Conservation (phyloP, 345 rosid genomes). For the Lepidium africanum region DNA sequence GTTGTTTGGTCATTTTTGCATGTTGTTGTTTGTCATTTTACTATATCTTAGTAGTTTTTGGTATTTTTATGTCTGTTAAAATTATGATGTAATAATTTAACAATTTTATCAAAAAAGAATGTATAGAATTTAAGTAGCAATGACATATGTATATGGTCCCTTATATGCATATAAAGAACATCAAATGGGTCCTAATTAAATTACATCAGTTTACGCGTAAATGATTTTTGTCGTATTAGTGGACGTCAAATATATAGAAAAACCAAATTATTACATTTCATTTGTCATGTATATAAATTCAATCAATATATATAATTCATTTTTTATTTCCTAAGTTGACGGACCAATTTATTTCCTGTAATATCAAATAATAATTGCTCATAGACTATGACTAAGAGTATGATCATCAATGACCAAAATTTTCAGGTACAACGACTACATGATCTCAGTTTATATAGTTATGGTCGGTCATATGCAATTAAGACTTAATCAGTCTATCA, state of each 20-base stretch:
- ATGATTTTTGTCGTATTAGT: neutral
- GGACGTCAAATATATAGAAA: conserved; percentile 6
- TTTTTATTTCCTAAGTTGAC: neutral
- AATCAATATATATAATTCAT: neutral
- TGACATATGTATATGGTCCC: conserved; percentile 39
- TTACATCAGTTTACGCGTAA: too few species aligned
- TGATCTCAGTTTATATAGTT: conserved; percentile 10
- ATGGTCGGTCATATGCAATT: conserved; percentile 30
- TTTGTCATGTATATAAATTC: neutral
- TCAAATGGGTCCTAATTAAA: conserved; percentile 16
- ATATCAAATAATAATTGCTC: neutral
- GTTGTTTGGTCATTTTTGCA: too few species aligned
- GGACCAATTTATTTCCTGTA: neutral
- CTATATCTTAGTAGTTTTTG: too few species aligned
- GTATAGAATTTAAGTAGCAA: conserved; percentile 18
- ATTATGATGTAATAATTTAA: too few species aligned
- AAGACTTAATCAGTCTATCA: conserved; percentile 17
- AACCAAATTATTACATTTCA: neutral
- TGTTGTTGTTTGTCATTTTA: too few species aligned
- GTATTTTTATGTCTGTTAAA: too few species aligned
- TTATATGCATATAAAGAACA: conserved; percentile 17
- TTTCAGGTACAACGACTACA: conserved; percentile 23
- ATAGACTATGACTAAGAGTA: neutral
- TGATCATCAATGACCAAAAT: neutral
- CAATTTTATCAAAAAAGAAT: neutral